phyloP scores from a whole-genome alignment of 83 land plant species.

The Thuja plicata region DNA sequence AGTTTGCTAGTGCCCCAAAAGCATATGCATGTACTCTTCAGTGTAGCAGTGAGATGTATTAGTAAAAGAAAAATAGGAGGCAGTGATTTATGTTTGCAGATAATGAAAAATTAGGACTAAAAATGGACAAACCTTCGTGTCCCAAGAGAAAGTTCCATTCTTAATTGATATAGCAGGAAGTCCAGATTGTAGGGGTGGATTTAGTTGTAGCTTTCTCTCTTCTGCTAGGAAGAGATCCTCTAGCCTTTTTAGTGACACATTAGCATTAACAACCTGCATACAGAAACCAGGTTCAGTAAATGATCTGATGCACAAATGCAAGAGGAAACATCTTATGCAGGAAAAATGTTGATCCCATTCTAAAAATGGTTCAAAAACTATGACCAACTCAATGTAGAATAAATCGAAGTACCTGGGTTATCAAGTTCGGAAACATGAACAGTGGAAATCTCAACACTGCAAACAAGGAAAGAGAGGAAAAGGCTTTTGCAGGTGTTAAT shows the following conservation, averaged over 20 bases:
- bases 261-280: constrained; percentile 82
- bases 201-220: constrained; percentile 70
- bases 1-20: neutral
- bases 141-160: constrained; percentile 64
- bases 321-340: neutral
- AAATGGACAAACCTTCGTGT: constrained; percentile 51
- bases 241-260: constrained; percentile 83
- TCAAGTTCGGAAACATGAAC: constrained; percentile 85
- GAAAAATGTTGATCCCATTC: too few relatives aligned
- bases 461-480: constrained; percentile 94
- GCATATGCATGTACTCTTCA: neutral
- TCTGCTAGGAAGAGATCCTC: constrained; percentile 80
- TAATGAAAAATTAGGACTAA: neutral
- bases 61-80: neutral
- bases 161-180: constrained; percentile 83
- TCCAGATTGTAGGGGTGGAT: constrained; percentile 72
- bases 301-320: neutral
- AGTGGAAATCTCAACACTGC: constrained; percentile 89
- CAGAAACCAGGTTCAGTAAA: neutral
- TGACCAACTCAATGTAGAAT: neutral
- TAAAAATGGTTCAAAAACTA: neutral
- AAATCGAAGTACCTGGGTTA: constrained; percentile 69
- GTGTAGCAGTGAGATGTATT: too few relatives aligned
- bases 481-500: constrained; percentile 92
- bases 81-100: neutral